These are phyloP conservation scores for Toxoplasma gondii DNA, from an alignment of 169 alveolate species.

Conservation along the genomic window DNA sequence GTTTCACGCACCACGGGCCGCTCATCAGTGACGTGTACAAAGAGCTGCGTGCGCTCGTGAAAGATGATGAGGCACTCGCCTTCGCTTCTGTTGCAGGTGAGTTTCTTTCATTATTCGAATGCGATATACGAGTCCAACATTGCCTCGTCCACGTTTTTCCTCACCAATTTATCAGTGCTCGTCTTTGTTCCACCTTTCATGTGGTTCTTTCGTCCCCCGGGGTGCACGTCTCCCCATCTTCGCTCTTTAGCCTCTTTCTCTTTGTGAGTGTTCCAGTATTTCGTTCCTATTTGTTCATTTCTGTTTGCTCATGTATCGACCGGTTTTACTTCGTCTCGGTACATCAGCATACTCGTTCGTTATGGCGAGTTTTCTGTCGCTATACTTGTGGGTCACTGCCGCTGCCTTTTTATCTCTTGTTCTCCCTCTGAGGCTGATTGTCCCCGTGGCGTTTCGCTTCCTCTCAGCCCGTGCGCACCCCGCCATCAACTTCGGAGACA, in stretches of 20 bases:
- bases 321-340: too few species aligned
- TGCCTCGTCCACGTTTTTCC: neutral
- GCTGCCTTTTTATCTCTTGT: too few species aligned
- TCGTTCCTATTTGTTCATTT: too few species aligned
- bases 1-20: slow-evolving; percentile 66
- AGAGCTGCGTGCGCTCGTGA: slow-evolving; percentile 40
- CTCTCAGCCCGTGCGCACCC: slow-evolving; percentile 55
- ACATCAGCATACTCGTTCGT: too few species aligned
- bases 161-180: neutral
- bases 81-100: slow-evolving; percentile 55
- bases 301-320: too few species aligned
- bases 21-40: slow-evolving; percentile 50
- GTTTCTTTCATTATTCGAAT: neutral
- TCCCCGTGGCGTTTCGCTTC: neutral
- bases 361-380: too few species aligned
- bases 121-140: too few species aligned
- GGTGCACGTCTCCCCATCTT: neutral
- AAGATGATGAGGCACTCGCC: slow-evolving; percentile 47
- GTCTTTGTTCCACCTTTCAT: neutral
- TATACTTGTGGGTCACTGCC: too few species aligned
- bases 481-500: slow-evolving; percentile 31
- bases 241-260: too few species aligned
- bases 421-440: too few species aligned
- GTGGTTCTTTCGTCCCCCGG: neutral
- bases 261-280: too few species aligned